Evolutionary conservation across 139 green algal genomes (phyloP), one percentile per base, ranked within the genome.

Genomic region (Limnomonas spitsbergensis): DNA sequence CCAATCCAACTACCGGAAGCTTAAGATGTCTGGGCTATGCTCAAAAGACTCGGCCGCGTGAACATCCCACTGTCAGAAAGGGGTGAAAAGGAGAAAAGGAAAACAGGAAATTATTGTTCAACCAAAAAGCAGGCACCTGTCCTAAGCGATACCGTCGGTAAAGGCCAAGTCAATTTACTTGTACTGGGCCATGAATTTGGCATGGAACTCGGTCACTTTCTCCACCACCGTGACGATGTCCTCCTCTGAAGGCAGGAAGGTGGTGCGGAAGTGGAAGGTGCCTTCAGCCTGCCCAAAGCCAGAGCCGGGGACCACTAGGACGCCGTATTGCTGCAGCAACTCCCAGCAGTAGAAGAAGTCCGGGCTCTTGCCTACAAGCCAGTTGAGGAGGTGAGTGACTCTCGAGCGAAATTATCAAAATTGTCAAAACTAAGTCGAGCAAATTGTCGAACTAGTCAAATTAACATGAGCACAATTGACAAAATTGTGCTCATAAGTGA

Each of bases 271-370:
- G 82, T 94, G 90, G 70, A 85, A 86, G 2, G 87, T 94, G 47
- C 84, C 87, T 20, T 91, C 84, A 80, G 84, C 87, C 83, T 95
- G 92, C 26, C 89, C 88, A 79, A 99, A 99, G 0, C 95, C 95
- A 67, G 73, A 88, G 54, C 95, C 95, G 1, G 95, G 94, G 42
- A 98, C 95, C 1, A 92, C 92, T 38, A 95, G 91, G 73, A 98
- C 97, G 66, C 95, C 95, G 1, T 94, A 97, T 27, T 81, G 74
- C 54, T 95, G 89, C 75, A 98, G 85, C 78, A 98, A 82, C 54
- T 90, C 76, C 39, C 90, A 84, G 90, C 95, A 98, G 87, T 98
- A 99, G 69, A 97, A 90, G 78, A 90, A 93, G 81, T 99, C 95
- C 2, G 89, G 83, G n/a, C 89, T 78, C 87, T 97, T 97, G 82